Base-by-base conservation (phyloP, 2,329 filamentous ascomycete species). In the Allantophomopsis cytisporea region DNA sequence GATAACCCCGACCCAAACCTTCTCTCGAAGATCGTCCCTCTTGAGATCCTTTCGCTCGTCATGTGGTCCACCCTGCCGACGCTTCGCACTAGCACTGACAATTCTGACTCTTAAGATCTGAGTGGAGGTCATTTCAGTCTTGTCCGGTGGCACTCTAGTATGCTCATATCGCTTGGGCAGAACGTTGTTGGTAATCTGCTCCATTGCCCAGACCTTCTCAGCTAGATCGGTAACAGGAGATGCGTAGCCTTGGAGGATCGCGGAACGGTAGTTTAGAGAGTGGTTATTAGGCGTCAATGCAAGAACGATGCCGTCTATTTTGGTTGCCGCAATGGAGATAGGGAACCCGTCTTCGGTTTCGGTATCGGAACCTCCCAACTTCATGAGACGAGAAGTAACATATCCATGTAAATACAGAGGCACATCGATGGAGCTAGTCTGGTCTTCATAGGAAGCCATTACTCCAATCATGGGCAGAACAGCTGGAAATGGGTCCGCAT, bases 401-500 rank as follows among this genome's bases (percentile, higher is more conserved):
- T 89, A 93, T 53, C 85, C 85, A 59, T 94, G 86, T 7, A 94
- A 69, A 57, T 93, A 93, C 45, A 81, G 65, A 0, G 79, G 75
- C 47, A 86, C 77, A 38, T 71, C 66, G 14, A 71, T 57, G 39
- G 68, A 65, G 13, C 74, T 67, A 39, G 71, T 77, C 5, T 79
- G 79, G 0, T 64, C 61, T 42, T 64, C 62, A 54, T 80, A 91
- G 17, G 77, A 83, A 11, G 76, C 83, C 69, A 91, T 82, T 50
- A 83, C 77, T 38, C 83, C 84, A 51, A 93, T 83, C 84, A 93
- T 89, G 44, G 86, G 86, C 2, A 94, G 68, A 39, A 80, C 78
- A 38, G 76, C 73, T 3, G 85, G 84, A 53, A 88, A 91, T 1
- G 81, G 78, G 35, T 48, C 36, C 8, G 16, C 36, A 23, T 34